phyloP scores from a whole-genome alignment of 108 stramenopile genomes.

The Cyclostephanos tholiformis region DNA sequence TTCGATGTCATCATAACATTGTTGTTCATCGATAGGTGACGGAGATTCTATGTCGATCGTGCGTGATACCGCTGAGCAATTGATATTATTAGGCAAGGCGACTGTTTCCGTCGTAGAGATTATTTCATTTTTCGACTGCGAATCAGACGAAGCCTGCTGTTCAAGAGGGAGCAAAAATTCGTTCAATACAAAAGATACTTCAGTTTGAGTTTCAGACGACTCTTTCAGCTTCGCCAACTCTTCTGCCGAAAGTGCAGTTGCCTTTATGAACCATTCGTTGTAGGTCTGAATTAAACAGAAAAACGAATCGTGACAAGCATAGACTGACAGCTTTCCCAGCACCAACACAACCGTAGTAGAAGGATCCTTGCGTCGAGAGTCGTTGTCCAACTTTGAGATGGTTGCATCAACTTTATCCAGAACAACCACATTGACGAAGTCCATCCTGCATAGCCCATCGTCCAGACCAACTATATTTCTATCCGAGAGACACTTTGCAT shows the following conservation, averaged over 20 bases:
- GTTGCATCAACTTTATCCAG: constrained; percentile 67
- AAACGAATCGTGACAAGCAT: constrained; percentile 83
- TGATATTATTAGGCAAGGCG: background rate
- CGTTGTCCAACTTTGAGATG: constrained; percentile 22
- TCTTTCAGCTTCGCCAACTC: constrained; percentile 43
- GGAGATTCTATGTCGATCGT: background rate
- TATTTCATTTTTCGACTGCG: constrained; percentile 5
- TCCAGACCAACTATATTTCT: constrained; percentile 38
- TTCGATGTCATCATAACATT: constrained; percentile 34
- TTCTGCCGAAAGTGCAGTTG: constrained; percentile 55
- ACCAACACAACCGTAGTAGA: constrained; percentile 42
- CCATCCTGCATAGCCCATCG: constrained; percentile 55
- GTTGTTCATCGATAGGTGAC: background rate
- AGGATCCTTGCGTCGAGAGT: constrained; percentile 45
- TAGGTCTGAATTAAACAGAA: constrained; percentile 63
- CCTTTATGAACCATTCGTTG: constrained; percentile 61
- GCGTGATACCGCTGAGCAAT: background rate
- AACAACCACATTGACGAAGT: constrained; percentile 61
- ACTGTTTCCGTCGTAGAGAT: background rate
- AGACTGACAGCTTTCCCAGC: constrained; percentile 57
- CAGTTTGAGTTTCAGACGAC: constrained; percentile 21
- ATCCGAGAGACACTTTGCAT: constrained; percentile 1
- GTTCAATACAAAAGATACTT: background rate
- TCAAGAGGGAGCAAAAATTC: constrained; percentile 6
- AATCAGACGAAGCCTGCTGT: background rate